Evolutionary conservation across 2,329 filamentous ascomycete species (phyloP), one percentile per base, ranked within the genome.

Genomic region (Gnomoniopsis smithogilvyi): DNA sequence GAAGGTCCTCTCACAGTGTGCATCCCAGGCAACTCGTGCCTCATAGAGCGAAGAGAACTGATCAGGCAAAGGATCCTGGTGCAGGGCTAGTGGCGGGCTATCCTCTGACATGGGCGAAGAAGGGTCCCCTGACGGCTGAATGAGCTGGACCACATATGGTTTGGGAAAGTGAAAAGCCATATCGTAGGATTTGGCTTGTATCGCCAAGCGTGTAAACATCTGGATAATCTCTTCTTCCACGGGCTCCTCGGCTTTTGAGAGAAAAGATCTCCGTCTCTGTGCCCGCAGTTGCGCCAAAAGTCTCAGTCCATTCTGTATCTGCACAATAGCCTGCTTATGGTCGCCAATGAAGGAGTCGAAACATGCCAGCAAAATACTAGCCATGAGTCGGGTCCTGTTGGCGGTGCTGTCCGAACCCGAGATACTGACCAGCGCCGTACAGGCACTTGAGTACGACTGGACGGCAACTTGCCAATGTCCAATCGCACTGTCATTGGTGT

Each of bases 291-390:
- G 76, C 54, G 86, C 81, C 17, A 87, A 69, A 2, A 87, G 69
- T 4, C 73, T 69, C 22, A 88, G 73, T 1, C 85, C 85, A 6
- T 72, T 79, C 66, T 87, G 84, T 45, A 88, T 86, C 66, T 87
- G 85, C 15, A 70, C 66, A 52, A 88, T 87, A 45, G 84, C 84
- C 63, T 84, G 81, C 63, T 76, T 80, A 66, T 87, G 84, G 61
- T 87, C 80, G 19, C 85, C 85, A 33, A 86, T 81, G 65, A 88
- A 87, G 1, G 84, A 87, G 69, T 89, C 85, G 62, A 89, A 89
- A 69, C 84, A 88, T n/a, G 84, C 83, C 51, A 89, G 76, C 41
- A 89, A 73, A 38, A 89, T 82, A 54, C 80, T 86, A 17, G 84
- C 81, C 78, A 89, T 87, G n/a, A 89, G 76, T 51, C 78, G 79